These are phyloP conservation scores for Phytophthora pistaciae DNA, from an alignment of 352 stramenopile genomes.

Conservation along the genomic window DNA sequence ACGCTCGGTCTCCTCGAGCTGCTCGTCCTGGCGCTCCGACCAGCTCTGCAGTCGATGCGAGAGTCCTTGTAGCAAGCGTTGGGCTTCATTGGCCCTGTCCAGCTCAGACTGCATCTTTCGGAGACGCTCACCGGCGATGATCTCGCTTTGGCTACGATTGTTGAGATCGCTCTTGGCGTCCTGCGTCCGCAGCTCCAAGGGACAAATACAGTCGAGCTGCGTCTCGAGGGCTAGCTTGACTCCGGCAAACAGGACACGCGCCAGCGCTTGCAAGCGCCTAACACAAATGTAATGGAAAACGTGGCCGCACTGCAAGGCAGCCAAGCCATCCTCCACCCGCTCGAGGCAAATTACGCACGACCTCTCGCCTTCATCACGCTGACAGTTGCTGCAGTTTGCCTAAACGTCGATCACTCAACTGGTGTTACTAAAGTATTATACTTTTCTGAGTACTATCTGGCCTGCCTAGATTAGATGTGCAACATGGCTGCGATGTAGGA, in stretches of 20 bases:
- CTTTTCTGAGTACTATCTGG: slow-evolving; percentile 28
- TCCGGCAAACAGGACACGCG: slow-evolving; percentile 52
- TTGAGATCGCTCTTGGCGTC: not conserved
- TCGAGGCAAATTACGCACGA: slow-evolving; percentile 56
- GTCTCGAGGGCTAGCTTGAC: slow-evolving; percentile 17
- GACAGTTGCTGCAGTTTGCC: too few relatives aligned
- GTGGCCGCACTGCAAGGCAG: slow-evolving; percentile 48
- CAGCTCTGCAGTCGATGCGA: slow-evolving; percentile 46
- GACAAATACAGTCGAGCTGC: slow-evolving; percentile 43
- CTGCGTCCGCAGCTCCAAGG: not conserved
- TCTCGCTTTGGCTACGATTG: not conserved
- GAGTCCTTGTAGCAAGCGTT: slow-evolving; percentile 42
- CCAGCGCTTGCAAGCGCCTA: slow-evolving; percentile 30
- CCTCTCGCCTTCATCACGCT: slow-evolving; percentile 2
- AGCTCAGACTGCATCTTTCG: slow-evolving; percentile 36
- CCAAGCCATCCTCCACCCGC: slow-evolving; percentile 36
- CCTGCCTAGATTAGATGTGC: slow-evolving; percentile 43
- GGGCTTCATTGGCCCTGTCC: slow-evolving; percentile 20
- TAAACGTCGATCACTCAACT: too few relatives aligned
- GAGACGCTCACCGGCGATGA: slow-evolving; percentile 15
- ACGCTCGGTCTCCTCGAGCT: slow-evolving; percentile 26
- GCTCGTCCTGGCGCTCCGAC: slow-evolving; percentile 33
- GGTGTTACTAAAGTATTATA: slow-evolving; percentile 27
- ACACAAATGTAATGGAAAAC: slow-evolving; percentile 52
- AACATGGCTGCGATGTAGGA: slow-evolving; percentile 84